Evolutionary conservation across 441 rosid species (phyloP), one percentile per base, ranked within the genome.

Genomic region (Bocquillonia castaneifolia): DNA sequence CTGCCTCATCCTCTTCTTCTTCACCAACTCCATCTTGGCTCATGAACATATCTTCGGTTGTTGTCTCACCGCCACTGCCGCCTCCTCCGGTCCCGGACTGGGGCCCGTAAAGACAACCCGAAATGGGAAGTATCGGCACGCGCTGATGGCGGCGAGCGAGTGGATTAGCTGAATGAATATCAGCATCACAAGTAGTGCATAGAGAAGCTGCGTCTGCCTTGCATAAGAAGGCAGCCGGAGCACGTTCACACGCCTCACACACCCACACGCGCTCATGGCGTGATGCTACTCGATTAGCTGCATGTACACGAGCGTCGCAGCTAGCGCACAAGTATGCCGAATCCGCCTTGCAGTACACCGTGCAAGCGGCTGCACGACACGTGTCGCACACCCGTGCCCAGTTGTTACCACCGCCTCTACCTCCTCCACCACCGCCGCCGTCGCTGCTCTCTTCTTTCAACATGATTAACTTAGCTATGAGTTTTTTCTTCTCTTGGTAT

Each of bases 141-240:
- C 98, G 91, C 42, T 84, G 93, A 82, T 93, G 98, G 68, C 97
- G 94, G 72, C 89, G 80, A 3, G 97, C 96, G 1, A 93, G 79
- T 0, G 96, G 92, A 75, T 93, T 93, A n/a, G 96, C 96, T 0
- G 99, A 89, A 69, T 93, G 99, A 70, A 93, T 86, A 34, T 87
- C 93, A 0, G 92, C 82, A 61, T 93, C 99, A 50, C 99, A 93
- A 52, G 87, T 59, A 6, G 78, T 42, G 55, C 99, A 93, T 15
- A 93, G 91, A 42, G 95, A 88, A 3, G 99, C 99, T 2, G 96
- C 84, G 47, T 93, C 97, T 0, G 99, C 99, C 84, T 89, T 93
- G 77, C 99, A 93, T 8, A 89, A 59, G 64, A 86, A 85, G 40
- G 85, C 88, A 13, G 99, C 99, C 0, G 99, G 99, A 3, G 95